Conservation (phyloP, 441 rosid species). For the Adansonia gregorii region DNA sequence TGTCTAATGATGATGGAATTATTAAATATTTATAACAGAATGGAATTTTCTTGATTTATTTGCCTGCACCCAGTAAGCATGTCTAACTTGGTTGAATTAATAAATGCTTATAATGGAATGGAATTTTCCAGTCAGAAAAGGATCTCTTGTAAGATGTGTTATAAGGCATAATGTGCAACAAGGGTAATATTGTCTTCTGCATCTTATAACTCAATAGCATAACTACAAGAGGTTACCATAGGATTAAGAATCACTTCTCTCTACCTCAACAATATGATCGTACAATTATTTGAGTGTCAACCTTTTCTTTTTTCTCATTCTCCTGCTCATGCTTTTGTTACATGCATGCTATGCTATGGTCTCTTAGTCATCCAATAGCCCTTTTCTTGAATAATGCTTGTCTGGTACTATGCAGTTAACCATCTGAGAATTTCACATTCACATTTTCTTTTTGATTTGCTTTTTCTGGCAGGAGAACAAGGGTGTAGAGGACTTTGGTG, state of each 20-base stretch:
- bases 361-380: not conserved
- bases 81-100: not conserved
- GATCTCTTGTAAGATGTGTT: not conserved
- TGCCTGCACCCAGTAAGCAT: not conserved
- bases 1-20: not conserved
- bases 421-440: conserved; percentile 8
- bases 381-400: not conserved
- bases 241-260: not conserved
- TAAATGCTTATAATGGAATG: not conserved
- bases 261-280: not conserved
- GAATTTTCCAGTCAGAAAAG: not conserved
- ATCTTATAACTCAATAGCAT: not conserved
- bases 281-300: not conserved
- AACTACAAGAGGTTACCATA: not conserved
- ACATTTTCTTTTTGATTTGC: conserved; percentile 23
- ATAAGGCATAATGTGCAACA: not conserved
- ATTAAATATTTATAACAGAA: not conserved
- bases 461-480: conserved; percentile 71
- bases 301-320: not conserved
- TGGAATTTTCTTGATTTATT: not conserved
- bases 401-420: conserved; percentile 2
- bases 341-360: not conserved
- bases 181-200: not conserved
- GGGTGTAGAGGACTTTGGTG: conserved; percentile 98
- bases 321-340: conserved; percentile 11